phyloP scores from a whole-genome alignment of 768 basidiomycete genomes.

The Psilocybe cyanescens region DNA sequence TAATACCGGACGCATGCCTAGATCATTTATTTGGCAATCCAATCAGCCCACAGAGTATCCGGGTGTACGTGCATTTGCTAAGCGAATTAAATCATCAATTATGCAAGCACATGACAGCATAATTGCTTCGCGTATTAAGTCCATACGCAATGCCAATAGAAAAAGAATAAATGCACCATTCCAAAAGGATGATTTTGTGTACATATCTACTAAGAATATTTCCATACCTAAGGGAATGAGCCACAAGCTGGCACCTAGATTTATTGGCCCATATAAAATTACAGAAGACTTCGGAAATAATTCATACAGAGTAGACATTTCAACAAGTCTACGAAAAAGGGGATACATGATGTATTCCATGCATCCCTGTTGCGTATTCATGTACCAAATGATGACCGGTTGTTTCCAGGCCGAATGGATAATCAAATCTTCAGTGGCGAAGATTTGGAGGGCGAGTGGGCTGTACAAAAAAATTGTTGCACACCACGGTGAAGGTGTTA shows the following conservation, averaged over 20 bases:
- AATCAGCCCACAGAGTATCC: constrained; percentile 18
- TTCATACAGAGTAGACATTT: constrained; percentile 17
- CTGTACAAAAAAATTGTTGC: constrained; percentile 25
- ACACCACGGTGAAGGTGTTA: constrained; percentile 21
- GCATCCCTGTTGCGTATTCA: constrained; percentile 32
- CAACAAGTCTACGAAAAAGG: constrained; percentile 20
- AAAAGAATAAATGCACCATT: constrained; percentile 21
- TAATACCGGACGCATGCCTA: constrained; percentile 24
- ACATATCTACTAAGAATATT: constrained; percentile 25
- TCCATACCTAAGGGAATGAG: constrained; percentile 22
- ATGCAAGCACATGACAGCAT: constrained; percentile 38
- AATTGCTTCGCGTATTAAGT: constrained; percentile 30
- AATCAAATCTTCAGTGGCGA: constrained; percentile 21
- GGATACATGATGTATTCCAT: constrained; percentile 30
- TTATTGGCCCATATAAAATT: constrained; percentile 25
- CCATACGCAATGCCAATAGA: constrained; percentile 31
- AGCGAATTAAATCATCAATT: constrained; percentile 25
- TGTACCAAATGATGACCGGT: constrained; percentile 34
- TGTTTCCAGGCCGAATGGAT: constrained; percentile 37
- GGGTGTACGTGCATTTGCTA: constrained; percentile 22
- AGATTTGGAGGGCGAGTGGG: constrained; percentile 27
- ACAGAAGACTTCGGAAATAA: constrained; percentile 19
- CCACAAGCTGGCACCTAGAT: constrained; percentile 26
- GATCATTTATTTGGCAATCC: constrained; percentile 24
- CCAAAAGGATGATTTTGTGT: constrained; percentile 19